phyloP scores from a whole-genome alignment of 768 basidiomycete genomes.

The Suillus fuscotomentosus region DNA sequence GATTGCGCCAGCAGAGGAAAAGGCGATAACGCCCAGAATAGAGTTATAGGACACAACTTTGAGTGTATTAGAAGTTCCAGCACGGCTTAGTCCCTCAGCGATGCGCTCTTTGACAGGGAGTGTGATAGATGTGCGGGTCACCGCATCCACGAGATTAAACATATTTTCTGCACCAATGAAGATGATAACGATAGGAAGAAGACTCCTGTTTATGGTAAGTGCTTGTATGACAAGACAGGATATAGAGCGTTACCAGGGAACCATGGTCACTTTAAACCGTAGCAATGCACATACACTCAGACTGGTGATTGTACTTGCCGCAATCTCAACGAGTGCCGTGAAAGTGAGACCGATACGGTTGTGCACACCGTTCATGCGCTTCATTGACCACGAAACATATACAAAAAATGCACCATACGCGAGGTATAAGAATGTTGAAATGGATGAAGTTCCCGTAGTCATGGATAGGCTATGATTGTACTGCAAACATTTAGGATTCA shows the following conservation, averaged over 20 bases:
- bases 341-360: slow-evolving; percentile 89
- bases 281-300: slow-evolving; percentile 89
- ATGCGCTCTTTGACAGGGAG: slow-evolving; percentile 90
- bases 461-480: slow-evolving; percentile 51
- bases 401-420: slow-evolving; percentile 75
- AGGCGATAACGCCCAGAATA: slow-evolving; percentile 73
- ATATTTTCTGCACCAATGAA: slow-evolving; percentile 98
- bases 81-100: slow-evolving; percentile 83
- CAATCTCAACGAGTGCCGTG: slow-evolving; percentile 89
- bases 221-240: slow-evolving; percentile 1
- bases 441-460: slow-evolving; percentile 50
- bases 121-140: slow-evolving; percentile 81
- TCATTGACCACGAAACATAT: slow-evolving; percentile 75
- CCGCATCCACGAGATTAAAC: slow-evolving; percentile 90
- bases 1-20: slow-evolving; percentile 76
- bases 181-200: slow-evolving; percentile 90
- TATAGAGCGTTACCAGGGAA: slow-evolving; percentile 68
- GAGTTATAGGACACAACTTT: slow-evolving; percentile 87
- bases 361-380: slow-evolving; percentile 81
- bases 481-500: slow-evolving; percentile 32
- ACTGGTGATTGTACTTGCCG: slow-evolving; percentile 91
- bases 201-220: slow-evolving; percentile 51
- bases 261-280: slow-evolving; percentile 86
- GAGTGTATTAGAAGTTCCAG: slow-evolving; percentile 88
- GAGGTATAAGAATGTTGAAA: slow-evolving; percentile 70